phyloP scores from a whole-genome alignment of 768 basidiomycete species.

The Steccherinum ochraceum region DNA sequence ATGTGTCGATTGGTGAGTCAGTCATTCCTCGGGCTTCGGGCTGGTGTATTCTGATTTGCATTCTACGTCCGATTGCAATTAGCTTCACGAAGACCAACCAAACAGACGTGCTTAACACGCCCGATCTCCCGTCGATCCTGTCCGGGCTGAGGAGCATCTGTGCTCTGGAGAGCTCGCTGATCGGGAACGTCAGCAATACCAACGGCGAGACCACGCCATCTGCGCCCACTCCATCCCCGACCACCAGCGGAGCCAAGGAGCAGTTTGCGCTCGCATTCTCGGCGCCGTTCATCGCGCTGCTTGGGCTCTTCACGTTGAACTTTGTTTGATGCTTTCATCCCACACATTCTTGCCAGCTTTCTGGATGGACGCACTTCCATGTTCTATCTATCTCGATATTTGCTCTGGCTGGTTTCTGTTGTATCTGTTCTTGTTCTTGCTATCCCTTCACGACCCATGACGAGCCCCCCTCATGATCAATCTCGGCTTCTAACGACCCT shows the following conservation, averaged over 20 bases:
- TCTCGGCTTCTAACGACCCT: neutral
- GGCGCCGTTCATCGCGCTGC: neutral
- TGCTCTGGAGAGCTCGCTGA: conserved; percentile 40
- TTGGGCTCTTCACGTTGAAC: neutral
- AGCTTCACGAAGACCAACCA: conserved; percentile 58
- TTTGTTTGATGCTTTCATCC: neutral
- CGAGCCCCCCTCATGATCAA: neutral
- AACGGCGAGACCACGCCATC: conserved; percentile 35
- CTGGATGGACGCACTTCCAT: too few relatives aligned
- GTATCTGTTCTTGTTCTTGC: neutral
- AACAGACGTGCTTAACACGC: conserved; percentile 39
- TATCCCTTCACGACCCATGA: neutral
- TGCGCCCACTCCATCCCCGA: neutral
- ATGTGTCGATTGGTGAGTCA: conserved; percentile 57
- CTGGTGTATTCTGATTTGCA: neutral
- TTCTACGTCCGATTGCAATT: neutral
- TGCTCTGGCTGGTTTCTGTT: neutral
- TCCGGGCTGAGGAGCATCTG: conserved; percentile 47
- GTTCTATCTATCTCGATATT: neutral
- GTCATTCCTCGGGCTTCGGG: neutral
- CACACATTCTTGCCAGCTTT: too few relatives aligned
- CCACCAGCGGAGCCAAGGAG: neutral
- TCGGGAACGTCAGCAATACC: conserved; percentile 43
- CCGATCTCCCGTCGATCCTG: conserved; percentile 42
- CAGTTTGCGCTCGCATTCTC: neutral